These are phyloP conservation scores for Fusarium armeniacum DNA, from an alignment of 2,329 filamentous ascomycete species.

Conservation along the genomic window DNA sequence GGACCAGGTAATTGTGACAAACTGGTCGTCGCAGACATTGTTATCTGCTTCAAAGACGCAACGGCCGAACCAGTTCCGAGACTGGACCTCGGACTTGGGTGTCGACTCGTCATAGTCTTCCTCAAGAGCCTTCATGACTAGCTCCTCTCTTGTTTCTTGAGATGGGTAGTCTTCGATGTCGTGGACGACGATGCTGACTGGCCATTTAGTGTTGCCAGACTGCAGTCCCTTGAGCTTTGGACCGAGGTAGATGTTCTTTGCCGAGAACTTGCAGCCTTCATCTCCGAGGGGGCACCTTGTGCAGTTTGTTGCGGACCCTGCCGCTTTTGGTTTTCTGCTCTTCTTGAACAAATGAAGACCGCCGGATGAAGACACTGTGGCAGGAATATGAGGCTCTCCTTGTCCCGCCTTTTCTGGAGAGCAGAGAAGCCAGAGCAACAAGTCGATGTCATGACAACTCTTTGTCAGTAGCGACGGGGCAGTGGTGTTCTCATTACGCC, in stretches of 20 bases:
- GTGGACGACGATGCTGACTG: conserved; percentile 88
- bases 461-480: conserved; percentile 91
- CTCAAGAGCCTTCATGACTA: conserved; percentile 60
- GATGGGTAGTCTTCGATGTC: conserved; percentile 86
- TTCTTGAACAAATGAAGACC: conserved; percentile 82
- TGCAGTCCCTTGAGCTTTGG: conserved; percentile 70
- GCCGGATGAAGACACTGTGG: conserved; percentile 81
- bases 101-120: conserved; percentile 68
- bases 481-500: conserved; percentile 83
- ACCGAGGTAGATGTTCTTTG: conserved; percentile 84
- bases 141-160: conserved; percentile 56
- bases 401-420: conserved; percentile 69
- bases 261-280: conserved; percentile 84
- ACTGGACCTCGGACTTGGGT: conserved; percentile 62
- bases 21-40: conserved; percentile 92
- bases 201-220: conserved; percentile 80
- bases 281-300: conserved; percentile 78
- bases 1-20: conserved; percentile 89
- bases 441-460: conserved; percentile 95
- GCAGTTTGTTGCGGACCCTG: conserved; percentile 87
- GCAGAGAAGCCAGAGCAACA: conserved; percentile 90
- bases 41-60: conserved; percentile 96
- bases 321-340: conserved; percentile 79
- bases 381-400: conserved; percentile 77
- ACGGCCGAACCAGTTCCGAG: conserved; percentile 85